These are phyloP conservation scores for Erythrophleum fordii DNA, from an alignment of 306 rosid genomes.

Conservation along the genomic window DNA sequence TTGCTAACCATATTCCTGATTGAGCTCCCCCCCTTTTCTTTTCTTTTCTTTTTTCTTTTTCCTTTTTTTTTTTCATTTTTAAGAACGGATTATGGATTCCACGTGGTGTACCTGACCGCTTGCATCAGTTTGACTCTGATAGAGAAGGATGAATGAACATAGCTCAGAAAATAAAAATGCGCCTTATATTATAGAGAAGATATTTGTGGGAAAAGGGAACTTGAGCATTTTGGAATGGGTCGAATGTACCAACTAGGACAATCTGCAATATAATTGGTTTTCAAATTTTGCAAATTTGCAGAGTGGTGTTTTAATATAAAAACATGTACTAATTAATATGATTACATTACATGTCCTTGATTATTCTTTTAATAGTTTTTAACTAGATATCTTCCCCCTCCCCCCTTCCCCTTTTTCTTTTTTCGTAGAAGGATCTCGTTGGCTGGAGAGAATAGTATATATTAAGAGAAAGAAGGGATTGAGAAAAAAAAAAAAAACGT, in stretches of 20 bases:
- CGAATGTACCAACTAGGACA: not conserved
- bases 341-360: not conserved
- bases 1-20: conserved; percentile 37
- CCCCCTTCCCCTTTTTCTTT: too few relatives aligned
- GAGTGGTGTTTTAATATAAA: not conserved
- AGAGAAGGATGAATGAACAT: conserved; percentile 21
- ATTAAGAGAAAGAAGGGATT: too few relatives aligned
- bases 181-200: not conserved
- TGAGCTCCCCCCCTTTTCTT: too few relatives aligned
- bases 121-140: not conserved
- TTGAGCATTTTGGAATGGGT: not conserved
- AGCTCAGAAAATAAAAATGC: not conserved
- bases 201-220: conserved; percentile 14
- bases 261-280: not conserved
- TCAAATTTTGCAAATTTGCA: not conserved
- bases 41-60: too few relatives aligned
- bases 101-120: not conserved
- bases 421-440: too few relatives aligned
- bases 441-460: too few relatives aligned
- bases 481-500: too few relatives aligned
- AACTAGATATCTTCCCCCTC: too few relatives aligned
- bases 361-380: not conserved
- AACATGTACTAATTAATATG: not conserved
- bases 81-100: conserved; percentile 29
- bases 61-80: too few relatives aligned